Conservation (phyloP, 768 basidiomycete genomes). For the Amanita jacksonii region DNA sequence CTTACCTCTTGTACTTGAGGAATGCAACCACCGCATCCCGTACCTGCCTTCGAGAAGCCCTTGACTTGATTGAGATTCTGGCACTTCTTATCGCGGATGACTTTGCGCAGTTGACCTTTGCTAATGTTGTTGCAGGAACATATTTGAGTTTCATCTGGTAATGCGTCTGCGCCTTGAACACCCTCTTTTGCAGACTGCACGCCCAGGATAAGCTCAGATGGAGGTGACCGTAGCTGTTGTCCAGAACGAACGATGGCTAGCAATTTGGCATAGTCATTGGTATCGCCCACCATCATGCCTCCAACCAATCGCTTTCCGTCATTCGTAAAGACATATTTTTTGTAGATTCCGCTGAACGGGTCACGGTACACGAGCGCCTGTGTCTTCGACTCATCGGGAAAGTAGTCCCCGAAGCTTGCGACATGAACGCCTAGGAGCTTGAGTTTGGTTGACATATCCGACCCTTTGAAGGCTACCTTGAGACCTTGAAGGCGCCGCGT, state of each 20-base stretch:
- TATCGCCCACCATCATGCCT: conserved; percentile 77
- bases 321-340: conserved; percentile 66
- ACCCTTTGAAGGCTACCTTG: conserved; percentile 20
- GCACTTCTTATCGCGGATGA: conserved; percentile 40
- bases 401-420: conserved; percentile 67
- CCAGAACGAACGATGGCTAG: conserved; percentile 43
- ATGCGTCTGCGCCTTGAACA: conserved; percentile 51
- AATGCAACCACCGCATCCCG: conserved; percentile 67
- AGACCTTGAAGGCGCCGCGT: conserved; percentile 29
- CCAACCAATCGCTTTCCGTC: conserved; percentile 67
- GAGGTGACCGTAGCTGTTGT: conserved; percentile 57
- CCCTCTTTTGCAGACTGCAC: conserved; percentile 28
- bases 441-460: conserved; percentile 64
- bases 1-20: conserved; percentile 32
- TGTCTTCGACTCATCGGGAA: conserved; percentile 40
- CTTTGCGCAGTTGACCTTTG: conserved; percentile 46
- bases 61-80: conserved; percentile 45
- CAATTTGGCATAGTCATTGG: conserved; percentile 57
- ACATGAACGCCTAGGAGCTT: conserved; percentile 42
- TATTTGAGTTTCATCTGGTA: conserved; percentile 64
- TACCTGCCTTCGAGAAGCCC: conserved; percentile 57
- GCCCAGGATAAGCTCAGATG: conserved; percentile 59
- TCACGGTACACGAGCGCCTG: conserved; percentile 41
- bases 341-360: conserved; percentile 63
- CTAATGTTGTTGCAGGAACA: conserved; percentile 67